Conservation (phyloP, 2,329 filamentous ascomycete genomes). For the Colletotrichum sp. region DNA sequence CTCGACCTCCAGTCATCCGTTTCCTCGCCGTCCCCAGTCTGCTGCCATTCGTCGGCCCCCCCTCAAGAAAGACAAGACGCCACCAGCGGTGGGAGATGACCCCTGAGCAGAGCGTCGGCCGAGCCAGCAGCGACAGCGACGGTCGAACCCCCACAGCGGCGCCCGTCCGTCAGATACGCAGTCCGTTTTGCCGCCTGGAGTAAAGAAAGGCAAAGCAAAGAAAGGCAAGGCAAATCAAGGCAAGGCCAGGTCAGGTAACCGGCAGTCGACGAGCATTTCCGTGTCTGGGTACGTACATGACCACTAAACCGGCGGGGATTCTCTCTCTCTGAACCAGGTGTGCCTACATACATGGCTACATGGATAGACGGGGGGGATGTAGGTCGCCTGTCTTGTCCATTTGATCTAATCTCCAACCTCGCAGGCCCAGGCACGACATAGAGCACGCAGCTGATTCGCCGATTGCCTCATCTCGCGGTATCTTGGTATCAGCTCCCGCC, state of each 20-base stretch:
- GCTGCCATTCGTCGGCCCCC: neutral
- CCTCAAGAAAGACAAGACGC: neutral
- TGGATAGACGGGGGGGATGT: neutral
- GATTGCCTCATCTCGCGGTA: slow-evolving; percentile 6
- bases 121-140: neutral
- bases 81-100: slow-evolving; percentile 2
- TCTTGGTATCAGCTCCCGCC: slow-evolving; percentile 18
- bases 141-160: neutral
- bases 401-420: slow-evolving; percentile 20
- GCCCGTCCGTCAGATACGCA: neutral
- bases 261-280: neutral
- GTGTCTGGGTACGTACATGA: slow-evolving; percentile 4
- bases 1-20: neutral
- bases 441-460: slow-evolving; percentile 1
- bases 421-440: neutral
- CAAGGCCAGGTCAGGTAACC: neutral
- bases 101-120: neutral
- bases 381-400: neutral
- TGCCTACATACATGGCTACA: neutral
- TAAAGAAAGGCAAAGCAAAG: neutral
- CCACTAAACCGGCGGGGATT: neutral
- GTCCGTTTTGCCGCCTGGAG: neutral
- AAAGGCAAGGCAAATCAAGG: neutral
- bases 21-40: neutral
- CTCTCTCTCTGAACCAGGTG: neutral